Base-by-base conservation (phyloP, 2,329 filamentous ascomycete species). In the Purpureocillium lavendulum region DNA sequence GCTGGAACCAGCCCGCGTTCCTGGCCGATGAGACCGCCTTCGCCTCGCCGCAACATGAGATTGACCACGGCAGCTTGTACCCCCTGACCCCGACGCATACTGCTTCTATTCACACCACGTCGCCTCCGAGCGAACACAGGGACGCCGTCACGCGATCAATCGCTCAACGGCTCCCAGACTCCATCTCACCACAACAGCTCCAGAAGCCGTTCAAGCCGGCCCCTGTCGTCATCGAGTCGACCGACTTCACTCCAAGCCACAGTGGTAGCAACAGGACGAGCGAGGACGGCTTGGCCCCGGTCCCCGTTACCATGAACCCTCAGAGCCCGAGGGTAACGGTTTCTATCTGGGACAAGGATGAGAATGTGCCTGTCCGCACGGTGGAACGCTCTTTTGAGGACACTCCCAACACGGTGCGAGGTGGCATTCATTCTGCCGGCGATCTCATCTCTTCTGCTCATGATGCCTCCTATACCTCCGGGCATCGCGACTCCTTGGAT, bases 271-370 rank as follows among this genome's bases (percentile, higher is more conserved):
- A 65, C 35, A 62, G 59, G 39, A 71, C 73, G 4, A 73, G 70
- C 43, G 71, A 75, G 50, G 72, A 73, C 51, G 64, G 62, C 32
- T 49, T 65, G 29, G 63, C 57, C 4, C 59, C 64, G 3, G 55
- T 57, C 33, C 50, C 60, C 8, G 49, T 61, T 36, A 50, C 58
- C 39, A 73, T 72, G 66, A 55, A 62, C 26, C 54, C 59, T 15
- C 67, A 65, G 43, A 77, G 75, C 49, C 74, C 75, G 7, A 66
- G 66, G 21, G 70, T 79, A 15, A 75, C 68, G 6, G 70, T 78
- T 35, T 78, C 75, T 1, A 59, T 73, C 45, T 78, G 71, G 70
- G 71, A 67, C 34, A 65, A 62, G 44, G 70, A 64, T 40, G 62
- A 56, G 32, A 53, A 52, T 29, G 54, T 50, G 16, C 56, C 58